Percentiles rank a stretch among this genome's conserved stretches.
phyloP scores from a whole-genome alignment of 352 stramenopile species.

The Pythium oligandrum region DNA sequence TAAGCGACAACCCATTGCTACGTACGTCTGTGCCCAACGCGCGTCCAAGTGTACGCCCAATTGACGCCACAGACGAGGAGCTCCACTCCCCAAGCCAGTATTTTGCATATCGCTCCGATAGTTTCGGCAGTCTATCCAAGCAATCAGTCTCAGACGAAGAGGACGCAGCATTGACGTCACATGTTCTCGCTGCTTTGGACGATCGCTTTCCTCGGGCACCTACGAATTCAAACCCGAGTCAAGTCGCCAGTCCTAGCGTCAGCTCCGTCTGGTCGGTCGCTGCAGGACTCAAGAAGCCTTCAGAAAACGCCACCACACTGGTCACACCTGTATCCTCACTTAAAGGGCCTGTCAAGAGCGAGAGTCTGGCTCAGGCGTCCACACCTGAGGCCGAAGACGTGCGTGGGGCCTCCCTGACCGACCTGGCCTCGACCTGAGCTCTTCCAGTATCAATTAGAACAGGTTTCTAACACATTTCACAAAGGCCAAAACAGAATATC shows the following conservation, averaged over 20 bases:
- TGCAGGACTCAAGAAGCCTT: too few relatives aligned
- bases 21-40: constrained; percentile 47
- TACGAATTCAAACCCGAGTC: too few relatives aligned
- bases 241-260: too few relatives aligned
- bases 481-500: too few relatives aligned
- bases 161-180: constrained; percentile 49
- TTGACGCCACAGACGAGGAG: constrained; percentile 24
- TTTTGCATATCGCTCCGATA: constrained; percentile 21
- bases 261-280: too few relatives aligned
- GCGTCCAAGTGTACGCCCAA: constrained; percentile 56
- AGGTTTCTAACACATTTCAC: too few relatives aligned
- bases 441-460: neutral
- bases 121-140: constrained; percentile 21
- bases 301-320: too few relatives aligned
- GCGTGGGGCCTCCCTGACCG: neutral
- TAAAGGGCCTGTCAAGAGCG: too few relatives aligned
- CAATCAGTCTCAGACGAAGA: constrained; percentile 34
- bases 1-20: constrained; percentile 17
- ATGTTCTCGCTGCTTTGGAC: constrained; percentile 49
- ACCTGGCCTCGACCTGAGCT: neutral
- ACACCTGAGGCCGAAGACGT: too few relatives aligned
- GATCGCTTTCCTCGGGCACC: neutral
- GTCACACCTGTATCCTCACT: too few relatives aligned
- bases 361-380: too few relatives aligned
- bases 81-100: constrained; percentile 3